Percentiles rank a stretch among this genome's conserved stretches.
Conservation (phyloP, 805 yeast species). For the Candida quercuum region DNA sequence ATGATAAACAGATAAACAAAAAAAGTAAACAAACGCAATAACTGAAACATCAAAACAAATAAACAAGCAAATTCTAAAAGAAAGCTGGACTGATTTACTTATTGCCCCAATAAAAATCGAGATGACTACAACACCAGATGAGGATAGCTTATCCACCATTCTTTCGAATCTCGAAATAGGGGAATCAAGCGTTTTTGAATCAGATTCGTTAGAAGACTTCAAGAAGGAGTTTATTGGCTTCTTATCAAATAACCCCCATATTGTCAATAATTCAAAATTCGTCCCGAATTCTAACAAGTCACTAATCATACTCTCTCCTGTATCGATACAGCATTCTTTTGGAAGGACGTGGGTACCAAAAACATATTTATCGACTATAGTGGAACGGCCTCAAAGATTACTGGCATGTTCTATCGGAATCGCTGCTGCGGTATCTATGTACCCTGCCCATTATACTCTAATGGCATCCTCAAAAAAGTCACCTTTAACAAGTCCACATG, state of each 20-base stretch:
- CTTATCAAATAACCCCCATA: constrained; percentile 33
- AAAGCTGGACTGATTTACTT: too few species aligned
- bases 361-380: constrained; percentile 59
- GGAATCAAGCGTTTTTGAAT: not conserved
- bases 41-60: too few species aligned
- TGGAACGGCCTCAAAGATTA: constrained; percentile 78
- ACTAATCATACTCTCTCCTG: constrained; percentile 61
- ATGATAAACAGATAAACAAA: too few species aligned
- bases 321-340: constrained; percentile 65
- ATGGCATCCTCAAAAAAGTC: constrained; percentile 42
- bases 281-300: constrained; percentile 43
- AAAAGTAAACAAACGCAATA: too few species aligned
- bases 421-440: constrained; percentile 66
- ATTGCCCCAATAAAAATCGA: too few species aligned
- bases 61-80: too few species aligned
- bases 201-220: constrained; percentile 33
- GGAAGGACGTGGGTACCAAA: constrained; percentile 75
- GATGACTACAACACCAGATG: constrained; percentile 9
- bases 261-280: constrained; percentile 28
- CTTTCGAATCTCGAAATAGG: constrained; percentile 3
- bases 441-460: constrained; percentile 52
- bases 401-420: constrained; percentile 76
- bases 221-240: constrained; percentile 38
- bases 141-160: constrained; percentile 12
- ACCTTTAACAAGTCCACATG: constrained; percentile 53